Evolutionary conservation across 139 green algal species (phyloP).

Genomic region (Klebsormidium nitens): DNA sequence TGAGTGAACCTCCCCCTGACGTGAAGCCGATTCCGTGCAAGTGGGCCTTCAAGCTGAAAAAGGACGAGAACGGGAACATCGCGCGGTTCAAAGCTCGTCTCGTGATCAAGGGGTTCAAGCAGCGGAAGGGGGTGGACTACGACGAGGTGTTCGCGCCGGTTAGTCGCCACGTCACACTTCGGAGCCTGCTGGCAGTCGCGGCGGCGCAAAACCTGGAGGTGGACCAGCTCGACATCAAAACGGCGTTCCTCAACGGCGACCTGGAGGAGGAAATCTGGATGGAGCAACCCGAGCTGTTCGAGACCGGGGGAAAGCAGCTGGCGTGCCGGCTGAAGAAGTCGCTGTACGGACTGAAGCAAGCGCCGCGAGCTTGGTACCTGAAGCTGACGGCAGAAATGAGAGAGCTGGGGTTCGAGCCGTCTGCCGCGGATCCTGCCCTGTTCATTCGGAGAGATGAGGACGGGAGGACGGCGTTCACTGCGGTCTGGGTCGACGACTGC

Average conservation of each 20-base stretch:
- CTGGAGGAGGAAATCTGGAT: conserved; percentile 23
- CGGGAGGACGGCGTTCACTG: no score
- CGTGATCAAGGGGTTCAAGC: background rate
- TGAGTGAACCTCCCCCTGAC: background rate
- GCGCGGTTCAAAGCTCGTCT: conserved; percentile 3
- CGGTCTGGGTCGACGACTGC: no score
- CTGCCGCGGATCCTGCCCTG: no score
- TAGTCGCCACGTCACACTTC: conserved; percentile 26
- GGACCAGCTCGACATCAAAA: conserved; percentile 20
- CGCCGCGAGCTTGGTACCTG: conserved; percentile 3
- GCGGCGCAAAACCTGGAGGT: conserved; percentile 42
- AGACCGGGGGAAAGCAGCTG: no score
- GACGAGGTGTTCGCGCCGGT: conserved; percentile 50
- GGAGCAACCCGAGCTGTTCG: no score
- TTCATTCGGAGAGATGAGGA: no score
- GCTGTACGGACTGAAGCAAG: conserved; percentile 8
- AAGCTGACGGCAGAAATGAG: background rate
- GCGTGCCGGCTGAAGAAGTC: conserved; percentile 7
- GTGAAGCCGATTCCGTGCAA: conserved; percentile 5
- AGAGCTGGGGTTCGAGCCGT: background rate
- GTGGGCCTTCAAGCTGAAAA: conserved; percentile 9
- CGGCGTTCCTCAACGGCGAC: conserved; percentile 13
- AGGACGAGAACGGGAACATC: background rate
- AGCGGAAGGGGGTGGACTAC: conserved; percentile 33
- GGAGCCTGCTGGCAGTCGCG: conserved; percentile 30